Percentiles rank a stretch among this genome's conserved stretches.
Conservation (phyloP, 495 filamentous ascomycete species). For the Wilcoxina mikolae region DNA sequence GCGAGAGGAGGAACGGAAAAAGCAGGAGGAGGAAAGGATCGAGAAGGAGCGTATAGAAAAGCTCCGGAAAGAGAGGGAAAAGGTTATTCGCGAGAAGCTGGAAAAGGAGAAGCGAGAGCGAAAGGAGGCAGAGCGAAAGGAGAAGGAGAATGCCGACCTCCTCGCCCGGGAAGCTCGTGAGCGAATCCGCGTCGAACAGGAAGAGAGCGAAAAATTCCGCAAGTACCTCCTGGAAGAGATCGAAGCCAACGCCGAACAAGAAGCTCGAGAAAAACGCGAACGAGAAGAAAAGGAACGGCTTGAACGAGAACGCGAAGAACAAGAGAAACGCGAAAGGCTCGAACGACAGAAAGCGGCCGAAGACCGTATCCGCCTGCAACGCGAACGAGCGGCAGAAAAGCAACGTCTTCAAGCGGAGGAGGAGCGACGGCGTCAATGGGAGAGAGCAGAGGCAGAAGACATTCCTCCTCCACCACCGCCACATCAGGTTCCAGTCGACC, state of each 20-base stretch:
- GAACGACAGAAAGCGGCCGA: neutral
- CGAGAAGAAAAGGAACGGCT: constrained; percentile 4
- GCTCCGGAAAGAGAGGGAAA: constrained; percentile 9
- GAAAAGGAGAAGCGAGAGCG: constrained; percentile 23
- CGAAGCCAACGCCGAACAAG: constrained; percentile 21
- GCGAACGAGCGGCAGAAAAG: constrained; percentile 12
- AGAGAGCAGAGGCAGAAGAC: constrained; percentile 31
- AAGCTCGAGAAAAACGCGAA: neutral
- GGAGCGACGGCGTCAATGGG: constrained; percentile 11
- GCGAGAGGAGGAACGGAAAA: constrained; percentile 1
- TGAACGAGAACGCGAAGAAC: neutral
- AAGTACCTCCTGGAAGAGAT: constrained; percentile 24
- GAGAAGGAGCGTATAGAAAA: neutral
- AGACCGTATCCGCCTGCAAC: constrained; percentile 2
- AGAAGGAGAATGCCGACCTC: constrained; percentile 14
- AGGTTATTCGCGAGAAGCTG: constrained; percentile 24
- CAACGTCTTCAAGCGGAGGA: constrained; percentile 17
- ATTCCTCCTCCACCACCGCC: constrained; percentile 9
- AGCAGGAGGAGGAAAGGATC: neutral
- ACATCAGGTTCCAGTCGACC: constrained; percentile 29
- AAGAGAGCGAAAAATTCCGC: constrained; percentile 25
- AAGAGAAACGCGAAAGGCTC: neutral
- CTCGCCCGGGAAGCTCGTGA: constrained; percentile 20
- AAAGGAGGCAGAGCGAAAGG: constrained; percentile 14
- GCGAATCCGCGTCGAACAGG: constrained; percentile 21